Conservation (phyloP, 2,329 filamentous ascomycete species). For the Trichoderma atrobrunneum region DNA sequence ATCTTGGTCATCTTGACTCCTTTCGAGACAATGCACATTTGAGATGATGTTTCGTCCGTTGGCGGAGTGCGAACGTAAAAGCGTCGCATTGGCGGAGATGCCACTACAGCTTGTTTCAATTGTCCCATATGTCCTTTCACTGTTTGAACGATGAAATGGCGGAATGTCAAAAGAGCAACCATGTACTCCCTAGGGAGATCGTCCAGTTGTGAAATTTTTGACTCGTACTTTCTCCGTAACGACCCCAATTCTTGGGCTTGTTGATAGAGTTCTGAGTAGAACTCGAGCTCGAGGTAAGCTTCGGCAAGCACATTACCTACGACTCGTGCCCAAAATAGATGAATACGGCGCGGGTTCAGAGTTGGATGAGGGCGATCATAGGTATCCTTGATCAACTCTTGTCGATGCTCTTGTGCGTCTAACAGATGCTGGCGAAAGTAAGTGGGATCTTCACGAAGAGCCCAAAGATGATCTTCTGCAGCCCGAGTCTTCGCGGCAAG, state of each 20-base stretch:
- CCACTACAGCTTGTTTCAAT: conserved; percentile 29
- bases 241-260: background rate
- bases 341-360: too few relatives aligned
- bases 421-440: conserved; percentile 49
- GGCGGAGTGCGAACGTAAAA: conserved; percentile 27
- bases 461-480: conserved; percentile 53
- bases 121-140: conserved; percentile 32
- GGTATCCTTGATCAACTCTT: too few relatives aligned
- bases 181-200: conserved; percentile 37
- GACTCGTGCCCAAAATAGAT: background rate
- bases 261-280: background rate
- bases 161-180: conserved; percentile 29
- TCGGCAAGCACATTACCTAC: background rate
- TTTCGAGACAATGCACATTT: background rate
- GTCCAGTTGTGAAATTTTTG: background rate
- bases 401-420: background rate
- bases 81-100: conserved; percentile 42
- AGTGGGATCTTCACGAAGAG: conserved; percentile 55
- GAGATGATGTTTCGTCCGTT: background rate
- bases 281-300: background rate
- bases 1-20: conserved; percentile 16
- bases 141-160: conserved; percentile 29
- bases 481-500: conserved; percentile 40
- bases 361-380: too few relatives aligned
- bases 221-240: background rate